Evolutionary conservation across 331 rosid species (phyloP).

Genomic region (Erythrophleum ivorense): DNA sequence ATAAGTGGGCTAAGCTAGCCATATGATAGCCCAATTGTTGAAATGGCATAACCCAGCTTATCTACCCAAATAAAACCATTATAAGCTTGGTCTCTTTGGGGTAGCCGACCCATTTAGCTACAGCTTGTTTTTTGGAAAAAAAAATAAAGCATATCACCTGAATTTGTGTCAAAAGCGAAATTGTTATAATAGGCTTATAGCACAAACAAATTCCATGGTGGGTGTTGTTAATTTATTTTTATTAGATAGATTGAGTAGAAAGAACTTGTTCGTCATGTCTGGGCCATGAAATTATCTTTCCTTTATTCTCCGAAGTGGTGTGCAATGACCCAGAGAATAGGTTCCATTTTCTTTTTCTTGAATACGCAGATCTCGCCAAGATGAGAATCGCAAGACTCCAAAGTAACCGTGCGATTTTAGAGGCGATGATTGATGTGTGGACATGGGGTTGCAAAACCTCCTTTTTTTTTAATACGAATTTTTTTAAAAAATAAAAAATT

Average conservation of each 20-base stretch:
- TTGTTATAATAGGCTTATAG: neutral
- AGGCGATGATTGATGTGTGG: neutral
- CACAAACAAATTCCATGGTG: neutral
- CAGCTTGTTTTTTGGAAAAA: neutral
- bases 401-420: neutral
- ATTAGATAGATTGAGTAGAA: constrained; percentile 26
- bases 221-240: neutral
- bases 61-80: neutral
- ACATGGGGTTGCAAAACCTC: neutral
- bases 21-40: neutral
- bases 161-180: neutral
- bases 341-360: constrained; percentile 29
- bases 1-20: neutral
- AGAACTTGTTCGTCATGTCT: constrained; percentile 43
- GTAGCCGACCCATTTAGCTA: neutral
- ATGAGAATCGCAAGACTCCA: neutral
- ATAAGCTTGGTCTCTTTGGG: neutral
- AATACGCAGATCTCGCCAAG: constrained; percentile 22
- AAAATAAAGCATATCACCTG: neutral
- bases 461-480: no score
- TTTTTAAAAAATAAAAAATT: no score
- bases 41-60: neutral
- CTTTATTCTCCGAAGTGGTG: constrained; percentile 17
- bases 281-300: constrained; percentile 39
- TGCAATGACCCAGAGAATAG: constrained; percentile 42